Base-by-base conservation (phyloP, 257 asterid species). In the Marsdenia floribunda region DNA sequence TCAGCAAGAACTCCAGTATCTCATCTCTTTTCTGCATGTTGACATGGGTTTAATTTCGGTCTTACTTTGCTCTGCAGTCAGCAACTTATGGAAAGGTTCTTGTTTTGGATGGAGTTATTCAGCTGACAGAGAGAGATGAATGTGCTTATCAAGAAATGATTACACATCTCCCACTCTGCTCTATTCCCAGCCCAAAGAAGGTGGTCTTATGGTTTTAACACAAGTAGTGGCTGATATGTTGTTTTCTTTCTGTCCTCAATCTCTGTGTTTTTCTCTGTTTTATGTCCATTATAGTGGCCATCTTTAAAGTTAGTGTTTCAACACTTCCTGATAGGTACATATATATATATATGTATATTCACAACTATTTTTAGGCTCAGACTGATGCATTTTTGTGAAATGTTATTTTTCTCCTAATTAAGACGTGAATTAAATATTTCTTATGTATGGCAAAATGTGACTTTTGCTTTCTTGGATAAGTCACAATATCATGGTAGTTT, bases 71-170 rank as follows among this genome's bases (percentile, higher is more conserved):
- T 88, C 63, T 88, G 81, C 87, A 94, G 99, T 92, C 99, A 22
- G 71, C 97, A 16, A 90, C 95, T 53, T 94, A 94, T 57, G 99
- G 99, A 37, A 94, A 94, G 82, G 99, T 94, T 80, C 99, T 94
- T 74, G 93, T 92, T 78, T 79, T 94, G 91, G 99, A 94, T 79
- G 97, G 99, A 77, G 99, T 94, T 49, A 94, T 94, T 82, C 99
- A 94, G 76, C 90, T 94, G 60, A 94, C 99, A 0, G 99, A 94
- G 85, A 92, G 99, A 83, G 99, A 94, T 83, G 99, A 94, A 86
- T 94, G 97, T 89, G 97, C 99, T 82, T 94, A 94, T 77, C 99
- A 92, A 83, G 99, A 95, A 83, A 95, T 95, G 99, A 95, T 95
- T 72, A 66, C 90, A 57, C 99, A 92, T 83, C 96, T 95, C 70